These are phyloP conservation scores for Neonothopanus nambi DNA, from an alignment of 1,284 basidiomycete species.

Conservation along the genomic window DNA sequence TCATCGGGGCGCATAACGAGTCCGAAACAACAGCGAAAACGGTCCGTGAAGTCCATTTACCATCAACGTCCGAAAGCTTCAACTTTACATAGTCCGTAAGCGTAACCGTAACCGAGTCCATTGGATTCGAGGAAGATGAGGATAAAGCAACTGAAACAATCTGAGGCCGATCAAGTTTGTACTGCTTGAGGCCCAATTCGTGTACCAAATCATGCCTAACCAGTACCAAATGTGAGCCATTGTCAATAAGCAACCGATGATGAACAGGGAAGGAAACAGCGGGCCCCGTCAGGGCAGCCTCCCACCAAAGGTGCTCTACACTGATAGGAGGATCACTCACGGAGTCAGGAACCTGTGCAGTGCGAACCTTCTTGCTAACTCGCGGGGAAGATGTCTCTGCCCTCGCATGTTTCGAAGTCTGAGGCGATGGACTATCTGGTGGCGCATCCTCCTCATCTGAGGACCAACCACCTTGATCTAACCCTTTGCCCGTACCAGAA, in stretches of 20 bases:
- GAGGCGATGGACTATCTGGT: too few species aligned
- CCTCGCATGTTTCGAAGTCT: too few species aligned
- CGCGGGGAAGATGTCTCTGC: too few species aligned
- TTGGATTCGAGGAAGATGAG: neutral
- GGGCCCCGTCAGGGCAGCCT: neutral
- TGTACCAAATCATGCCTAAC: neutral
- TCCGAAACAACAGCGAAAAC: neutral
- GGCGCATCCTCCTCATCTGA: too few species aligned
- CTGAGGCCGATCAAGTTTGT: neutral
- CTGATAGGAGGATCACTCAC: too few species aligned
- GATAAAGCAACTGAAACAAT: neutral
- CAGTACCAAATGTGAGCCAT: neutral
- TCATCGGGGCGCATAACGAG: conserved; percentile 10
- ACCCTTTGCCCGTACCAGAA: too few species aligned
- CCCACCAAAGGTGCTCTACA: neutral
- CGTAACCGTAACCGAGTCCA: neutral
- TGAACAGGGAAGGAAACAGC: neutral
- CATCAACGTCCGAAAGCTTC: neutral
- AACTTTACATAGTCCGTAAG: neutral
- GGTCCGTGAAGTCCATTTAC: neutral
- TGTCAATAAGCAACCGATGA: neutral
- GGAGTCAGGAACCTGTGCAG: too few species aligned
- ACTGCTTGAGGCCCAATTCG: neutral
- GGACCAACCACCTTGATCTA: too few species aligned
- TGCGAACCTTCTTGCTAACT: too few species aligned